Base-by-base conservation (phyloP, 345 rosid genomes). In the Streptanthus diversifolius region DNA sequence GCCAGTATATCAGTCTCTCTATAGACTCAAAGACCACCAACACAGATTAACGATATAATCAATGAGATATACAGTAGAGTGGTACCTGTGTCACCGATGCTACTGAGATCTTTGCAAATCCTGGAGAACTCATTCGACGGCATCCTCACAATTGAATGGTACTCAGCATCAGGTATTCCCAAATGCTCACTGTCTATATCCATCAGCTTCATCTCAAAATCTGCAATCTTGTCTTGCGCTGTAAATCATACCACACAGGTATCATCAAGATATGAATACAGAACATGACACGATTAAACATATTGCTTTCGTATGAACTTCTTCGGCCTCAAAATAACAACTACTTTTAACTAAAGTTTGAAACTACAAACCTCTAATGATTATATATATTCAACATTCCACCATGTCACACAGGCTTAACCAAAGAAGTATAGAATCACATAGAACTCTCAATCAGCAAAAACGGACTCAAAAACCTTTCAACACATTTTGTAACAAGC, bases 121-220 rank as follows among this genome's bases (percentile, higher is more conserved):
- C 91, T 87, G 10, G 90, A 83, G 68, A 91, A 91, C 66, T 95
- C 98, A 54, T 83, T 68, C 0, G 98, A 91, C 7, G 99, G 97
- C 98, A 95, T 91, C 80, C 84, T 81, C 39, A 95, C 98, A 56
- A 95, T 95, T 6, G 99, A 92, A 14, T 88, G 97, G 64, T 91
- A 91, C 70, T 95, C 99, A 15, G 97, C 97, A 74, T 91, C 99
- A 5, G 98, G 99, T 68, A 95, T 95, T 3, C 98, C 98, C 32
- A 95, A 84, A 72, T 95, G 99, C 81, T 95, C 99, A 30, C 96
- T 90, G 68, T 91, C 99, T 9, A 95, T 90, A 83, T 91, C 98
- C 99, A 91, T 91, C 77, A 95, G 72, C 68, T 87, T 95, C 99
- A 95, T 92, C 87, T 95, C 99, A 63, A 91, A 95, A 71, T 95